These are phyloP conservation scores for Podaxis sp. DNA, from an alignment of 768 basidiomycete genomes.

Conservation along the genomic window DNA sequence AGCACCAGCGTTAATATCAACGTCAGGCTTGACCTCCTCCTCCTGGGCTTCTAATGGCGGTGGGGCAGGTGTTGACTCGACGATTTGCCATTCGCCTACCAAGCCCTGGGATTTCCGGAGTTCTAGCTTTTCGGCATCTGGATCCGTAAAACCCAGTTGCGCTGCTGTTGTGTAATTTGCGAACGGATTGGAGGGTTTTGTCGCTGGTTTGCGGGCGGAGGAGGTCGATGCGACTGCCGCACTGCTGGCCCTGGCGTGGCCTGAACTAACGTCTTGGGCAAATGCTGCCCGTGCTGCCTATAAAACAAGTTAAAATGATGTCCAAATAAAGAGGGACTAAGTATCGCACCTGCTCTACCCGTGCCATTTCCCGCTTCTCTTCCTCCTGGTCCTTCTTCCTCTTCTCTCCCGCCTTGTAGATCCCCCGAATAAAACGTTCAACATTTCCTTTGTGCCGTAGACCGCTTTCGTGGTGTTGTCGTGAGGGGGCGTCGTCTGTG, in stretches of 20 bases:
- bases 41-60: slow-evolving; percentile 19
- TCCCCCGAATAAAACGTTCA: slow-evolving; percentile 86
- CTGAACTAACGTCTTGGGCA: slow-evolving; percentile 74
- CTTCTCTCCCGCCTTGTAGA: slow-evolving; percentile 93
- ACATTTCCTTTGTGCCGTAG: slow-evolving; percentile 92
- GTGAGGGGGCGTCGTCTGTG: slow-evolving; percentile 91
- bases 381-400: slow-evolving; percentile 82
- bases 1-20: slow-evolving; percentile 24
- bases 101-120: slow-evolving; percentile 64
- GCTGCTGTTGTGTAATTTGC: slow-evolving; percentile 88
- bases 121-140: slow-evolving; percentile 66
- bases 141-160: slow-evolving; percentile 78
- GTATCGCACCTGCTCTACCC: slow-evolving; percentile 72
- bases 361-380: slow-evolving; percentile 83
- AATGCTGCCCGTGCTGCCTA: slow-evolving; percentile 83
- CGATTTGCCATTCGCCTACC: slow-evolving; percentile 77
- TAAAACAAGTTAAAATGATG: slow-evolving; percentile 3
- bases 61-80: slow-evolving; percentile 34
- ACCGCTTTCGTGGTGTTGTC: slow-evolving; percentile 90
- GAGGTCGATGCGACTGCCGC: slow-evolving; percentile 35
- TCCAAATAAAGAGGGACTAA: background rate
- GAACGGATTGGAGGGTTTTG: slow-evolving; percentile 62
- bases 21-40: slow-evolving; percentile 37
- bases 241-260: slow-evolving; percentile 44
- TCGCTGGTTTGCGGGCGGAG: slow-evolving; percentile 38